Evolutionary conservation across 192 early-diverging fungal species (phyloP), one percentile per base, ranked within the genome.

Genomic region (Mortierella alpina): DNA sequence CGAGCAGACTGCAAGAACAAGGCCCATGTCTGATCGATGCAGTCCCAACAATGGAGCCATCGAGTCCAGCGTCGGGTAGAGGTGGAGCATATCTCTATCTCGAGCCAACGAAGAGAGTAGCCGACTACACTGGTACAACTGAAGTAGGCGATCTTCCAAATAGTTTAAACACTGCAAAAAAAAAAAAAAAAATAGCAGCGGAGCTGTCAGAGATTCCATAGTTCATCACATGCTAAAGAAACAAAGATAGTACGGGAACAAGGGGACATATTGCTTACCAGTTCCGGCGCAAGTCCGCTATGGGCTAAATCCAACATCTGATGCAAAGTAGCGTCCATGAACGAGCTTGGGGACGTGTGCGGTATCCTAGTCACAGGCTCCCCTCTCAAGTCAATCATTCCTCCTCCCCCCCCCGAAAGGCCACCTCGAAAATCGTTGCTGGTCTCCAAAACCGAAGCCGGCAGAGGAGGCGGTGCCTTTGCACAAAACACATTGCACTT

Each of bases 71-170:
- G 56, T 69, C 14, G 73, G 63, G 51, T 67, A 54, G 5, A 5
- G 12, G 4, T 39, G 49, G 41, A 72, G 23, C 55, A 83, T 20
- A 9, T 75, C 69, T 53, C 69, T 58, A 51, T 75, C 69, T 14
- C 73, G 64, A 7, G 56, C 50, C 18, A 83, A 44, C 6, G 58
- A 59, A 6, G 59, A 66, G 2, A 72, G 49, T 63, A 72, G 18
- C n/a, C 70, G 81, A 51, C 72, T 66, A 63, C 53, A 68, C 47
- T 75, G 68, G 49, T 72, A 75, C 2, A 83, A 40, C 31, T 68
- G 63, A 41, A 63, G 62, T 10, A 89, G 53, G 18, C 76, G 73
- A 63, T 87, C 88, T 66, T 89, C 88, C 22, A 89, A 47, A 60
- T 77, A 84, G 17, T 81, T 66, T 1, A 89, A 52, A 20, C 85